Base-by-base conservation (phyloP, 1,284 basidiomycete genomes). In the Ceratobasidium sp. region DNA sequence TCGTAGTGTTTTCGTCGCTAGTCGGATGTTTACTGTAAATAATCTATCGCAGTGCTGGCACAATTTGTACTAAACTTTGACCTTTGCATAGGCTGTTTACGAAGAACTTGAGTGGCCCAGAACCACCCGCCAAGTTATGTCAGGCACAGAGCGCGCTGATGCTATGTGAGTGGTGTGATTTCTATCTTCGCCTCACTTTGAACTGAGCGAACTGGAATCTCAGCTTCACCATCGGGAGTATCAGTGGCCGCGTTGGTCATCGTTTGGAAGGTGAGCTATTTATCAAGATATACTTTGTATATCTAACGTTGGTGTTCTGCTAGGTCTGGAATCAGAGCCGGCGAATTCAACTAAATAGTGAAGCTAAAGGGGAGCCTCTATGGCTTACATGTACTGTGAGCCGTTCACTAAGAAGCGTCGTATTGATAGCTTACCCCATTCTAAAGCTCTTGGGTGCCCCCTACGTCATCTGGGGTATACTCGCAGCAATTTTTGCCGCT, bases 291-390 rank as follows among this genome's bases (percentile, higher is more conserved):
- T 70, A 26, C 23, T 33, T 2, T 33, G 33, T 33, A 9, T 13
- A 39, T 18, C 23, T 51, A 33, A 4, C 9, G 4, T 53, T 28
- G 12, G 39, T n/a, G 13, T 12, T 70, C 33, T 20, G 46, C 28
- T 58, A 73, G 70, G 42, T 73, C 26, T 73, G 70, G 70, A 73
- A 56, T 39, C 26, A 61, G 7, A 60, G 53, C 13, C 49, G 70
- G 70, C 61, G 56, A n/a, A 42, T 73, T 26, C 56, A 56, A 5
- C 46, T 56, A 20, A 60, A 73, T 51, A 56, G 39, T 2, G 20
- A 44, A 44, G 44, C 61, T 28, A 44, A 56, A 20, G 23, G 61
- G 28, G 70, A 73, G 49, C 58, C 70, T 4, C 13, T 40, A 7
- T 73, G 70, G 70, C 56, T 73, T 7, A 44, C 70, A 18, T 28